phyloP scores from a whole-genome alignment of 2,329 filamentous ascomycete genomes.

The Westerdykella sp. region DNA sequence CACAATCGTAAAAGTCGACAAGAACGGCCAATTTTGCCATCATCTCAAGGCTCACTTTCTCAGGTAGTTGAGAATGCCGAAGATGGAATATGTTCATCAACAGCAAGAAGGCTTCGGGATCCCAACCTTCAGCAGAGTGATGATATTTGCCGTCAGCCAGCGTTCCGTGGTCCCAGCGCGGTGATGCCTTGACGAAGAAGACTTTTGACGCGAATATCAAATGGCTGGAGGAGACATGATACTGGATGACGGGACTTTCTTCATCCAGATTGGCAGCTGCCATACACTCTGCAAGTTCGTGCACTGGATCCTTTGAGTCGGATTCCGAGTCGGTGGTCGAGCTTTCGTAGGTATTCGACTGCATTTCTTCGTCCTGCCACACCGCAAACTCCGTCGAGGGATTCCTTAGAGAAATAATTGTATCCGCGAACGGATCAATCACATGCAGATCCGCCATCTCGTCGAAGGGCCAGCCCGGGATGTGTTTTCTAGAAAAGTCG shows the following conservation, averaged over 20 bases:
- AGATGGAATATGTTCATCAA: conserved; percentile 45
- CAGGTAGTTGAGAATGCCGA: conserved; percentile 38
- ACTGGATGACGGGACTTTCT: conserved; percentile 1
- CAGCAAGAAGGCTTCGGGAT: conserved; percentile 38
- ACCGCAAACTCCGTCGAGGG: conserved; percentile 1
- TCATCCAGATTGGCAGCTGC: not conserved
- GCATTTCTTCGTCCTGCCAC: conserved; percentile 1
- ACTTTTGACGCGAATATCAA: conserved; percentile 5
- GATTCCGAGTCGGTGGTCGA: not conserved
- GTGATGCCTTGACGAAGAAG: not conserved
- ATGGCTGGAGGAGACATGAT: conserved; percentile 6
- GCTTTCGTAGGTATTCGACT: not conserved
- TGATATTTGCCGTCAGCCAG: conserved; percentile 8
- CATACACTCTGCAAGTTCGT: not conserved
- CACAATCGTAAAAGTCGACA: conserved; percentile 40
- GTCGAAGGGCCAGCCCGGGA: too few species aligned
- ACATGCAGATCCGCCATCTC: not conserved
- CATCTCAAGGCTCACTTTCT: conserved; percentile 35
- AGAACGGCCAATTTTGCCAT: conserved; percentile 43
- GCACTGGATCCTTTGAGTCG: too few species aligned
- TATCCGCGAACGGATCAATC: conserved; percentile 4
- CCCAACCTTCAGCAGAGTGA: conserved; percentile 14
- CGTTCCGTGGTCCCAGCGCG: not conserved
- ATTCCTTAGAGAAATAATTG: conserved; percentile 1
- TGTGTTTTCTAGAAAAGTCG: too few species aligned